A percentile compares a stretch with the other conserved stretches of the same genome.
phyloP scores from a whole-genome alignment of 352 stramenopile species.

The Pilasporangium apinafurcum region DNA sequence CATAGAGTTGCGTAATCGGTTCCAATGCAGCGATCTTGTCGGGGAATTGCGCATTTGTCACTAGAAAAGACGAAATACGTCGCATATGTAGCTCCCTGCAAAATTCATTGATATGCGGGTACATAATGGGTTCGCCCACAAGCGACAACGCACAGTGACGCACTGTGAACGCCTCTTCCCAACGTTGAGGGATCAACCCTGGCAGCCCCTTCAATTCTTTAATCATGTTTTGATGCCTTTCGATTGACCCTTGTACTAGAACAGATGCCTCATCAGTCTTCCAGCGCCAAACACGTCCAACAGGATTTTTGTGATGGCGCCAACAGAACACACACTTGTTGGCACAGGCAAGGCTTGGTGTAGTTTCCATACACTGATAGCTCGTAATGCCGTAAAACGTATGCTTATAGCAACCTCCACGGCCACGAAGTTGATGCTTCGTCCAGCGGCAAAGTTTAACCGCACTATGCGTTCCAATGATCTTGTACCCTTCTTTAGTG shows the following conservation, averaged over 20 bases:
- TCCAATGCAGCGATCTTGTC: conserved; percentile 93
- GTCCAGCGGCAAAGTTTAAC: conserved; percentile 99
- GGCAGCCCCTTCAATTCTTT: conserved; percentile 94
- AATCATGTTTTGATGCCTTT: conserved; percentile 91
- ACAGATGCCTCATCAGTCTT: conserved; percentile 95
- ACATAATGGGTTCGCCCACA: conserved; percentile 99
- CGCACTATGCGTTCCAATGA: conserved; percentile 97
- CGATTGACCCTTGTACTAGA: conserved; percentile 92
- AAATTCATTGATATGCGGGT: conserved; percentile 97
- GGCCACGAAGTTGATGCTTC: conserved; percentile 96
- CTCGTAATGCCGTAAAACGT: conserved; percentile 99
- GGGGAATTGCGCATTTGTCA: conserved; percentile 99
- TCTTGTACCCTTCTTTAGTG: conserved; percentile 98
- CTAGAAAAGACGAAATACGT: conserved; percentile 96
- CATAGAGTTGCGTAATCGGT: conserved; percentile 98
- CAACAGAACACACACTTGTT: conserved; percentile 99
- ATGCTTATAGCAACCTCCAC: conserved; percentile 98
- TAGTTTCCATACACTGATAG: conserved; percentile 99
- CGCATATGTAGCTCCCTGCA: conserved; percentile 92
- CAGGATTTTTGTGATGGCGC: conserved; percentile 99
- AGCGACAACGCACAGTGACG: conserved; percentile 96
- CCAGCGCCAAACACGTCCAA: conserved; percentile 97
- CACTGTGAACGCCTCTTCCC: conserved; percentile 94
- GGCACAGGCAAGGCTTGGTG: conserved; percentile 94
- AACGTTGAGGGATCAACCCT: conserved; percentile 92